Evolutionary conservation across 2,329 filamentous ascomycete genomes (phyloP).

Genomic region (Fusarium penzigii): DNA sequence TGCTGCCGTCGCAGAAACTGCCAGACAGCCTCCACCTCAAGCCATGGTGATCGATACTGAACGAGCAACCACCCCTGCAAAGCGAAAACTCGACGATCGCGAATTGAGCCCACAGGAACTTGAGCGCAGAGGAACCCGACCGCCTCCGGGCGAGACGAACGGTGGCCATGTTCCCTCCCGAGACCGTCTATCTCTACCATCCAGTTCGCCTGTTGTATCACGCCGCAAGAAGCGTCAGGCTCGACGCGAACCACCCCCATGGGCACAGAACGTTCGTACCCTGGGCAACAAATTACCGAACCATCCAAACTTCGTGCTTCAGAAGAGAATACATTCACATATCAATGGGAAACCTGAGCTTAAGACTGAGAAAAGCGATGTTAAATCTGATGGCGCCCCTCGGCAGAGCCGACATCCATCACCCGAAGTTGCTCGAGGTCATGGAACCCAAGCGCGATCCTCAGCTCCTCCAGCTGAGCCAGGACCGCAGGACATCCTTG

Average conservation of each 20-base stretch:
- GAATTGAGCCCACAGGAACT: constrained; percentile 51
- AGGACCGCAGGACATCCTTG: constrained; percentile 42
- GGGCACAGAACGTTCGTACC: constrained; percentile 46
- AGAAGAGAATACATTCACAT: constrained; percentile 28
- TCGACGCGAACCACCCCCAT: constrained; percentile 45
- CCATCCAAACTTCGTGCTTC: constrained; percentile 31
- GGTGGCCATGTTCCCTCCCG: constrained; percentile 32
- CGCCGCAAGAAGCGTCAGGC: constrained; percentile 41
- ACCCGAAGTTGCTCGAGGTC: constrained; percentile 23
- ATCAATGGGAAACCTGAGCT: constrained; percentile 42
- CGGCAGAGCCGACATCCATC: constrained; percentile 46
- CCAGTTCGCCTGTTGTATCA: constrained; percentile 34
- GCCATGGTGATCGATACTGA: constrained; percentile 33
- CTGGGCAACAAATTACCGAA: constrained; percentile 40
- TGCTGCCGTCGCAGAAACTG: constrained; percentile 20
- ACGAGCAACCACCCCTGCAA: constrained; percentile 39
- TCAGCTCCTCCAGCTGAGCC: constrained; percentile 28
- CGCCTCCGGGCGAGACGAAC: constrained; percentile 52
- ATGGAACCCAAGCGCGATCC: not conserved
- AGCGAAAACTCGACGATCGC: constrained; percentile 42
- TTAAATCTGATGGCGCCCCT: constrained; percentile 25
- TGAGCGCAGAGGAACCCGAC: constrained; percentile 49
- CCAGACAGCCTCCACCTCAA: constrained; percentile 23
- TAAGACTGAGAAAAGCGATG: constrained; percentile 41
- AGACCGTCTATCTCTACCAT: constrained; percentile 25